These are phyloP conservation scores for Massariosphaeria phaeospora DNA, from an alignment of 495 filamentous ascomycete species.

Conservation along the genomic window DNA sequence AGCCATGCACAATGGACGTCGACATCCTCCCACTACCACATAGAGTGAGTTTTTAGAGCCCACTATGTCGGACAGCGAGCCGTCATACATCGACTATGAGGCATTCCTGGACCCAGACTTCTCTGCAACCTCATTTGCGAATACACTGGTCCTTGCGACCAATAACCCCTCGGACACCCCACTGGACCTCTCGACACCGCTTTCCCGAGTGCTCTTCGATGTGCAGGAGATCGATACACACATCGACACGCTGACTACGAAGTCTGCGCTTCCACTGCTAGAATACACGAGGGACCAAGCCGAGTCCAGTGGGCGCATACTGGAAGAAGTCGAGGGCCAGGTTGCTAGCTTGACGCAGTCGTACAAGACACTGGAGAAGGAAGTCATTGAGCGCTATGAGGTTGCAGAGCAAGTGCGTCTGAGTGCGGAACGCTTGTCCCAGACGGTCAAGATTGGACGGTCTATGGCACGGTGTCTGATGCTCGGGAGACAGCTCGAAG, in stretches of 20 bases:
- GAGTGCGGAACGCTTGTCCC: conserved; percentile 68
- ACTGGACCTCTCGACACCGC: conserved; percentile 86
- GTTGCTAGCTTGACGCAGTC: conserved; percentile 72
- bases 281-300: conserved; percentile 68
- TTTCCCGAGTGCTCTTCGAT: conserved; percentile 93
- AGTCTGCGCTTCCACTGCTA: conserved; percentile 77
- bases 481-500: conserved; percentile 80
- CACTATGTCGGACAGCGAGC: conserved; percentile 47
- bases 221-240: conserved; percentile 95
- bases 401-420: conserved; percentile 71
- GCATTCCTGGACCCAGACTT: conserved; percentile 82
- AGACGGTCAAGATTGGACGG: conserved; percentile 70
- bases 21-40: not conserved
- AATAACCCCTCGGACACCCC: conserved; percentile 89
- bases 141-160: conserved; percentile 77
- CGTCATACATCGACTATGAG: conserved; percentile 96
- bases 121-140: conserved; percentile 74
- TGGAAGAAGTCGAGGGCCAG: conserved; percentile 68
- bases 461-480: conserved; percentile 70
- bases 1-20: conserved; percentile 2
- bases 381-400: conserved; percentile 76
- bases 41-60: conserved; percentile 1
- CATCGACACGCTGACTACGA: conserved; percentile 82
- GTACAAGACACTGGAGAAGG: conserved; percentile 74
- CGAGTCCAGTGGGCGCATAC: conserved; percentile 60